These are phyloP conservation scores for Medicago ruthenica DNA, from an alignment of 306 rosid species.

Conservation along the genomic window DNA sequence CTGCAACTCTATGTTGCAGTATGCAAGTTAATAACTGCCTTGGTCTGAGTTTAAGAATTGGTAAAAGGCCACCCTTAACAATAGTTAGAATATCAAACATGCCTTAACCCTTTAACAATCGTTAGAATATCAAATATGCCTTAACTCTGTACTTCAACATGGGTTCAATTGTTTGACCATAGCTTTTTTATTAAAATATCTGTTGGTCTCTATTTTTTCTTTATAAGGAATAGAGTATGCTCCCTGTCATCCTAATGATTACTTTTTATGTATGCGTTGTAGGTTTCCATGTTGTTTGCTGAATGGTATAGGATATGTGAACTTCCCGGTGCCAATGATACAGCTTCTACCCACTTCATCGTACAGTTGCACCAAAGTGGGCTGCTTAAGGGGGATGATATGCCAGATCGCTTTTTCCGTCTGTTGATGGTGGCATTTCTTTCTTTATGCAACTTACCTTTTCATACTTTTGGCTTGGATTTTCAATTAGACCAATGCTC, in stretches of 20 bases:
- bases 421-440: slow-evolving; percentile 63
- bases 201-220: neutral
- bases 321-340: slow-evolving; percentile 78
- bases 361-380: slow-evolving; percentile 82
- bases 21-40: no score
- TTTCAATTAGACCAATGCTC: neutral
- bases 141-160: neutral
- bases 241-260: slow-evolving; percentile 8
- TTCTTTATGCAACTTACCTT: slow-evolving; percentile 7
- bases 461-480: slow-evolving; percentile 1
- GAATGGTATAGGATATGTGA: slow-evolving; percentile 95
- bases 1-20: no score
- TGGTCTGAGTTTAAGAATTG: no score
- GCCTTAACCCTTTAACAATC: neutral
- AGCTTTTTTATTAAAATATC: neutral
- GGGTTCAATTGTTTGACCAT: neutral
- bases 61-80: no score
- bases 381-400: slow-evolving; percentile 87
- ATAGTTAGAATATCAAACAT: no score
- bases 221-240: neutral
- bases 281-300: slow-evolving; percentile 77
- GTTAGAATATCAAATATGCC: neutral
- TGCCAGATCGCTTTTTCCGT: slow-evolving; percentile 85
- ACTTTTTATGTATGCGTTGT: slow-evolving; percentile 39
- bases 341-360: slow-evolving; percentile 66